A percentile compares a stretch with the other conserved stretches of the same genome.
Evolutionary conservation across 352 stramenopile genomes (phyloP).

Genomic region (Lagenidium sp.): DNA sequence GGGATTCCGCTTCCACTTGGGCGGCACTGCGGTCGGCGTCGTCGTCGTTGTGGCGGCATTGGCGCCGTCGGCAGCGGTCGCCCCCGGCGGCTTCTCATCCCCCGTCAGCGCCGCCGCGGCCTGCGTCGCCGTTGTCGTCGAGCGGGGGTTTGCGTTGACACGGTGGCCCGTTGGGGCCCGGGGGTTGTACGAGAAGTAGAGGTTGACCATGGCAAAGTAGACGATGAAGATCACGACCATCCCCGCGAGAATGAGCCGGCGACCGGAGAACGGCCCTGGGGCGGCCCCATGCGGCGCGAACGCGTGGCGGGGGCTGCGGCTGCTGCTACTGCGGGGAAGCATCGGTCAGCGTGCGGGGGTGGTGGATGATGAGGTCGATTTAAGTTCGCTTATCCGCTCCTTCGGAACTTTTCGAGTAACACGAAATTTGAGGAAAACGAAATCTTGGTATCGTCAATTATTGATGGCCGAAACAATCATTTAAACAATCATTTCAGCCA

Average conservation of each 20-base stretch:
- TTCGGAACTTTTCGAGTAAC: not conserved
- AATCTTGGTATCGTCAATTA: no score
- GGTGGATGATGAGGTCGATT: no score
- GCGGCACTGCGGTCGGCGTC: no score
- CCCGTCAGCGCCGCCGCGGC: slow-evolving; percentile 1
- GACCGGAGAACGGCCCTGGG: slow-evolving; percentile 12
- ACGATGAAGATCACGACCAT: slow-evolving; percentile 48
- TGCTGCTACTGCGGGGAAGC: slow-evolving; percentile 31
- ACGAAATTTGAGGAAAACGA: no score
- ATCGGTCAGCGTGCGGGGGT: no score
- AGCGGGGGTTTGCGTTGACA: not conserved
- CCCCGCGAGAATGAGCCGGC: slow-evolving; percentile 40
- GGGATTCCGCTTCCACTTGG: slow-evolving; percentile 45
- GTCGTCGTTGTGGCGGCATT: not conserved
- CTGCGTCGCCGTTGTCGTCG: not conserved
- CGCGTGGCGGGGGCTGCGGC: no score
- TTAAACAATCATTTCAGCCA: no score
- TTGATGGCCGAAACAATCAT: no score
- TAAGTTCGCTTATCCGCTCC: not conserved
- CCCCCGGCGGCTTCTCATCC: slow-evolving; percentile 2
- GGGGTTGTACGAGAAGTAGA: slow-evolving; percentile 40
- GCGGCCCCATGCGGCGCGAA: no score
- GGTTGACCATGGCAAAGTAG: slow-evolving; percentile 61
- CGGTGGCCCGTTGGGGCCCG: no score
- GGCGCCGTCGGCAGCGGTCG: slow-evolving; percentile 4